Conservation (phyloP, 257 asterid genomes). For the Nicotiana sylvestris region DNA sequence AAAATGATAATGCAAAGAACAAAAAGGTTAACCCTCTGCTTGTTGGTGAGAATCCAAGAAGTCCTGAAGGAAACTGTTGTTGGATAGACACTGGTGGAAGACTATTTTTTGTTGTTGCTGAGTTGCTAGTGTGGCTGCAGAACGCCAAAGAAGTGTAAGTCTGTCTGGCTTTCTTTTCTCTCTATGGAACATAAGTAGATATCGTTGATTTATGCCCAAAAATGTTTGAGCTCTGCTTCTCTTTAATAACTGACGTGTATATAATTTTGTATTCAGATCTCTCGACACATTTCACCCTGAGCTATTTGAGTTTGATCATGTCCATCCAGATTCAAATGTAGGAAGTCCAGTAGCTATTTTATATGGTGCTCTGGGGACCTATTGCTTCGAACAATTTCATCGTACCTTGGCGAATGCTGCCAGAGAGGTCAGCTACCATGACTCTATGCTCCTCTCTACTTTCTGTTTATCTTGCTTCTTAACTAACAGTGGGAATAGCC, state of each 20-base stretch:
- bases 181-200: background rate
- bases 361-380: conserved; percentile 91
- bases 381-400: conserved; percentile 87
- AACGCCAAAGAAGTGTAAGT: conserved; percentile 59
- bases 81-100: conserved; percentile 96
- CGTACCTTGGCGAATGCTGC: conserved; percentile 62
- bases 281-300: conserved; percentile 76
- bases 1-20: conserved; percentile 34
- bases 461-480: background rate
- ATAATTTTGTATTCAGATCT: conserved; percentile 41
- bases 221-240: conserved; percentile 4
- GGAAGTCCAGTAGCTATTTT: conserved; percentile 68
- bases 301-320: conserved; percentile 90
- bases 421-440: conserved; percentile 45
- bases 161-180: conserved; percentile 25
- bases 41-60: conserved; percentile 41
- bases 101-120: conserved; percentile 57
- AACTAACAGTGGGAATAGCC: background rate
- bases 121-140: conserved; percentile 68
- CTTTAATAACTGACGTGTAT: background rate
- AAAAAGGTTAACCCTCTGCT: conserved; percentile 39
- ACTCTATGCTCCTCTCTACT: background rate
- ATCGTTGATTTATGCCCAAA: background rate
- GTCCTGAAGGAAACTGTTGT: conserved; percentile 69
- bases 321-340: conserved; percentile 73